Conservation (phyloP, 148 eudicot genomes). For the Diospyros lotus region DNA sequence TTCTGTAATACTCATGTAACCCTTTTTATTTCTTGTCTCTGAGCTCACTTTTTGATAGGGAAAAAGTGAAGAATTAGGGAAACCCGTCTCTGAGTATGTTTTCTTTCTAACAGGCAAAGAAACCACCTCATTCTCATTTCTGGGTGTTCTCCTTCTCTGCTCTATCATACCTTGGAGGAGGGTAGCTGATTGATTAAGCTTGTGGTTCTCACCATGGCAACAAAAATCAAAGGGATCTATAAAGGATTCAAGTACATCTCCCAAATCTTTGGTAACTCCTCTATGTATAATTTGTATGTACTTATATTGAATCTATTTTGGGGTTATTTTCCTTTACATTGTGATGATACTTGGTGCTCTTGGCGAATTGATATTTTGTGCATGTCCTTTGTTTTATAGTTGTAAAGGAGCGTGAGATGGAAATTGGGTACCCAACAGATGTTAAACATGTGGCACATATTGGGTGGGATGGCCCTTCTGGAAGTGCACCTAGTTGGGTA, state of each 20-base stretch:
- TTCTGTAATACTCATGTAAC: neutral
- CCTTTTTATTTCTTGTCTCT: neutral
- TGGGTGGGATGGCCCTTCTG: constrained; percentile 67
- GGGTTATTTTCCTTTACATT: neutral
- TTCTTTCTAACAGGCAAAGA: constrained; percentile 30
- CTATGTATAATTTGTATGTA: constrained; percentile 1
- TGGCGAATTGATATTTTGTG: neutral
- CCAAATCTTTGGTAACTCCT: constrained; percentile 35
- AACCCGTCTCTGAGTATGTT: neutral
- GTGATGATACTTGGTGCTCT: neutral
- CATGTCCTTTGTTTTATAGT: constrained; percentile 23
- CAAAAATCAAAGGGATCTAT: constrained; percentile 73
- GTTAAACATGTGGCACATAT: constrained; percentile 78
- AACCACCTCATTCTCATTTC: constrained; percentile 12
- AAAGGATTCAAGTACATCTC: constrained; percentile 86
- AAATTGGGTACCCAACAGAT: constrained; percentile 71
- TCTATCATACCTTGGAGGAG: neutral
- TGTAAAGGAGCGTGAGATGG: constrained; percentile 60
- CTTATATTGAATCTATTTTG: neutral
- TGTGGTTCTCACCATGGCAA: constrained; percentile 36
- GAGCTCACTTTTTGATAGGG: constrained; percentile 1
- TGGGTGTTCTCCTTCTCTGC: constrained; percentile 1
- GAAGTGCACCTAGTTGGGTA: constrained; percentile 67
- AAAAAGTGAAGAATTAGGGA: neutral
- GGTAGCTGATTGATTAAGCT: constrained; percentile 6